Evolutionary conservation across 306 rosid species (phyloP), one percentile per base, ranked within the genome.

Genomic region (Acacia melanoxylon): DNA sequence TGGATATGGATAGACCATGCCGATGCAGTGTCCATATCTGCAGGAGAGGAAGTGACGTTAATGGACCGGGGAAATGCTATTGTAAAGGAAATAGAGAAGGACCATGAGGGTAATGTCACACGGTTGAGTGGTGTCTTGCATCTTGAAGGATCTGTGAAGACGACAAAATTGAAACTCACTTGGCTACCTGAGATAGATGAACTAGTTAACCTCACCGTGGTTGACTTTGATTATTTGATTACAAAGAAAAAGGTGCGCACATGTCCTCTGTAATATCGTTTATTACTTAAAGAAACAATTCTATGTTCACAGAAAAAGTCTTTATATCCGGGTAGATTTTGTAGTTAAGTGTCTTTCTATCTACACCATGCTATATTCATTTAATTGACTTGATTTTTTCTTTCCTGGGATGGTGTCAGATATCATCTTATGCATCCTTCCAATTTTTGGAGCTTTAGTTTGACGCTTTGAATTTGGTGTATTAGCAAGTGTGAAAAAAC

Each of bases 61-160:
- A 95, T 95, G 99, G 99, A 93, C 83, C 93, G 99, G 99, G 98
- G 94, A 48, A 95, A 92, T 88, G 99, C 97, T 63, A 86, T 95
- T 24, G 87, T 93, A 31, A 90, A 89, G 84, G 88, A 81, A 77
- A 87, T 92, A 71, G 88, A 87, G 83, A 95, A 86, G 86, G 94
- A 92, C 86, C 86, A 86, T 77, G 88, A 86, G 66, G 98, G 97
- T 68, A 87, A 84, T 27, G 79, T 95, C 75, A 86, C 91, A 8
- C 89, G 87, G 77, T 82, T 89, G 87, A 86, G 82, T 16, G 98
- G 99, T 72, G 90, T 88, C 77, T 90, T 95, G 90, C 94, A 95
- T 86, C 96, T 90, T 41, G 93, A 95, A 82, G 98, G 98, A 77
- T 95, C 99, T 66, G 97, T 93, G 83, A 93, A 93, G 84, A 90